phyloP scores from a whole-genome alignment of 1,284 basidiomycete genomes.

The Malassezia pachydermatis region DNA sequence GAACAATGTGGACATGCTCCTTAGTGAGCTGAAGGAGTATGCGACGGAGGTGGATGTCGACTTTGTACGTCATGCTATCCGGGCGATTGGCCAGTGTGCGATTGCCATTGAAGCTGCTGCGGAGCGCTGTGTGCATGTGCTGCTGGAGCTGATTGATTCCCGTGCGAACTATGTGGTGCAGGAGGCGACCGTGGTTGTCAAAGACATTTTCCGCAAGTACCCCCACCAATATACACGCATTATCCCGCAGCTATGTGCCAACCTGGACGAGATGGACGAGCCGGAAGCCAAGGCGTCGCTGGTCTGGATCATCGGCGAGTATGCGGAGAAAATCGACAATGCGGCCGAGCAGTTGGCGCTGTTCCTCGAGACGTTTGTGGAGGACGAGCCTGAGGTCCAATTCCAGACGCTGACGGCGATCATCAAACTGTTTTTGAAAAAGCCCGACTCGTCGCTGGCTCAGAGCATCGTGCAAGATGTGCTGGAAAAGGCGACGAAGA shows the following conservation, averaged over 20 bases:
- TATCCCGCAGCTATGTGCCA: conserved; percentile 86
- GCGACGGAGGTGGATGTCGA: conserved; percentile 96
- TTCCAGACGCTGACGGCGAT: conserved; percentile 88
- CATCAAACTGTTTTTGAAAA: conserved; percentile 89
- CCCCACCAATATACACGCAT: conserved; percentile 95
- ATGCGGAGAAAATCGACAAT: conserved; percentile 92
- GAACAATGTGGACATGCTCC: conserved; percentile 80
- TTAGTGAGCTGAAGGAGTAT: conserved; percentile 96
- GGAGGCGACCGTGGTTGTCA: conserved; percentile 96
- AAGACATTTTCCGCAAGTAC: conserved; percentile 98
- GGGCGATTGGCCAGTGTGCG: conserved; percentile 89
- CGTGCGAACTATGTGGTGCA: conserved; percentile 95
- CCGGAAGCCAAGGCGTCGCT: conserved; percentile 94
- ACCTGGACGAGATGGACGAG: conserved; percentile 90
- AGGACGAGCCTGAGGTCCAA: conserved; percentile 91
- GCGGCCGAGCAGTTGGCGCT: conserved; percentile 79
- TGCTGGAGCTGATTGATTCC: conserved; percentile 81
- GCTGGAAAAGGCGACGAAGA: conserved; percentile 84
- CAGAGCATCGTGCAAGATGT: conserved; percentile 82
- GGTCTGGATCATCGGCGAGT: conserved; percentile 98
- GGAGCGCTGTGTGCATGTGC: conserved; percentile 85
- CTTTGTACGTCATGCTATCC: conserved; percentile 85
- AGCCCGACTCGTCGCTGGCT: conserved; percentile 66
- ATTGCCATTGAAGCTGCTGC: conserved; percentile 87
- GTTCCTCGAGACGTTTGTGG: conserved; percentile 82